These are phyloP conservation scores for Aspergillus sp. DNA, from an alignment of 2,329 filamentous ascomycete genomes.

Conservation along the genomic window DNA sequence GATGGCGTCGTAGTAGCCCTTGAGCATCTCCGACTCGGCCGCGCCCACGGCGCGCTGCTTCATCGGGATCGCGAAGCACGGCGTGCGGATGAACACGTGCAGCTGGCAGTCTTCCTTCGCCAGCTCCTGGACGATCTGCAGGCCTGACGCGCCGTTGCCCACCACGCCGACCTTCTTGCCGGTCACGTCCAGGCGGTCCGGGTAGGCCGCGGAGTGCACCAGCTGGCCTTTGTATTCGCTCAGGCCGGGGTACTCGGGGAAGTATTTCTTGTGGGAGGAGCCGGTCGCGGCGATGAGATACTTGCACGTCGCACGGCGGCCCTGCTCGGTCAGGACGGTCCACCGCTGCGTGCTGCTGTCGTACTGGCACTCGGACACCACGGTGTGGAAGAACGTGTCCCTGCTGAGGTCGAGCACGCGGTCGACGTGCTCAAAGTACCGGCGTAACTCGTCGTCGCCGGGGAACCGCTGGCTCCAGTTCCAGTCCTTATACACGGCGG, in stretches of 20 bases:
- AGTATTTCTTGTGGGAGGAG: constrained; percentile 44
- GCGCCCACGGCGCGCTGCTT: not conserved
- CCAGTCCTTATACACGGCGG: constrained; percentile 47
- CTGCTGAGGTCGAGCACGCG: constrained; percentile 43
- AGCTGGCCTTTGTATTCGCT: constrained; percentile 50
- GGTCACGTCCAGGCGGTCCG: constrained; percentile 45
- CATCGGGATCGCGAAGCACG: constrained; percentile 57
- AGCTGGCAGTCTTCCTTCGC: constrained; percentile 53
- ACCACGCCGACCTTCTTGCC: constrained; percentile 53
- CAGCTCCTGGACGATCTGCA: constrained; percentile 59
- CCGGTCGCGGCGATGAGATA: constrained; percentile 49
- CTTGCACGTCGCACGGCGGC: constrained; percentile 34
- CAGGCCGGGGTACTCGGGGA: constrained; percentile 39
- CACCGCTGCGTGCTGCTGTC: constrained; percentile 34
- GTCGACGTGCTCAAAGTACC: constrained; percentile 50
- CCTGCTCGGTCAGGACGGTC: constrained; percentile 45
- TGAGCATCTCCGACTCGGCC: constrained; percentile 8
- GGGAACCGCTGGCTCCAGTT: constrained; percentile 38
- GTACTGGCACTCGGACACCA: constrained; percentile 45
- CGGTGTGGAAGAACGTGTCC: constrained; percentile 45
- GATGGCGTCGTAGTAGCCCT: constrained; percentile 1
- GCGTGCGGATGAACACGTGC: constrained; percentile 60
- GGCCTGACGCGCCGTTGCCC: constrained; percentile 55
- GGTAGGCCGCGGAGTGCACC: constrained; percentile 58
- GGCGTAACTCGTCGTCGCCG: constrained; percentile 35